Conservation (phyloP, 73 alveolate species). For the Paramecium tetraurelia region DNA sequence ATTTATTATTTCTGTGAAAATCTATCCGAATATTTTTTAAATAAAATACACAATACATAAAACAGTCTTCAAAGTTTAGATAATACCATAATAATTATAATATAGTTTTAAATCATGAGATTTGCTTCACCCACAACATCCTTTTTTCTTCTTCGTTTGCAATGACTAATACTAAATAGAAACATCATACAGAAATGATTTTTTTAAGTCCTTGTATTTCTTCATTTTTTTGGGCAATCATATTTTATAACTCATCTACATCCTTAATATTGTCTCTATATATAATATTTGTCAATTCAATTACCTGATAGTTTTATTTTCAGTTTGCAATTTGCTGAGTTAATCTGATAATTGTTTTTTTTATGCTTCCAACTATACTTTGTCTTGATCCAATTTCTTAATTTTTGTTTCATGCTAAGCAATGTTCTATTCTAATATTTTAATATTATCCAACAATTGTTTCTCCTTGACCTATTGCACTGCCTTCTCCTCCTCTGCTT, state of each 20-base stretch:
- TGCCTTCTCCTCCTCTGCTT: constrained; percentile 8
- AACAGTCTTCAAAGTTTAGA: neutral
- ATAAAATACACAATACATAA: constrained; percentile 15
- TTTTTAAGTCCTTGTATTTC: neutral
- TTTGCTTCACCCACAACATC: neutral
- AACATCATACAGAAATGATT: neutral
- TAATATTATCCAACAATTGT: constrained; percentile 26
- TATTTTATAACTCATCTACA: neutral
- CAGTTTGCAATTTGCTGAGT: neutral
- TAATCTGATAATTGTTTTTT: neutral
- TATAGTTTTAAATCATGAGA: neutral
- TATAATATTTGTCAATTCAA: neutral
- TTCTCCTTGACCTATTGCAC: constrained; percentile 35
- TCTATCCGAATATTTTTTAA: neutral
- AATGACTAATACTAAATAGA: neutral
- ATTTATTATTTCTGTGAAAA: neutral
- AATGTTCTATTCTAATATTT: constrained; percentile 37
- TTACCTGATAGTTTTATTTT: neutral
- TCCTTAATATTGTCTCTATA: constrained; percentile 16
- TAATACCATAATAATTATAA: neutral
- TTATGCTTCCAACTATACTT: constrained; percentile 11
- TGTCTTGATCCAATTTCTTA: neutral
- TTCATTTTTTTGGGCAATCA: neutral
- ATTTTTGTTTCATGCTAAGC: constrained; percentile 33
- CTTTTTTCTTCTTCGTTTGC: constrained; percentile 8